Base-by-base conservation (phyloP, 768 basidiomycete species). In the Tulasnella sp. region DNA sequence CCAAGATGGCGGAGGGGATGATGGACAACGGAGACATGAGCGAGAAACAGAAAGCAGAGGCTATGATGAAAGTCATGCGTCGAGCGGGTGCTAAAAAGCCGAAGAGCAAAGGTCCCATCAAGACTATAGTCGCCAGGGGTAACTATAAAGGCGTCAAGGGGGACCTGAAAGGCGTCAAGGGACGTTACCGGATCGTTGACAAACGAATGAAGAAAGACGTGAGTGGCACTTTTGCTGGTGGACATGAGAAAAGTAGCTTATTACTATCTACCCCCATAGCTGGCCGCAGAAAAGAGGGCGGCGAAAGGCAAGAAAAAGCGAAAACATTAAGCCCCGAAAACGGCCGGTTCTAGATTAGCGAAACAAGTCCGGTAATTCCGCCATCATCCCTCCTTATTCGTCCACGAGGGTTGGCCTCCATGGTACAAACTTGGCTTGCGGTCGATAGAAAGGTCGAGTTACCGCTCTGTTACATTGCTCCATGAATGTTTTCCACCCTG, bases 111-210 rank as follows among this genome's bases (percentile, higher is more conserved):
- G 92, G 92, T 31, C 86, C 88, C 81, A 86, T 96, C 81, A 95
- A 95, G 85, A 85, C 98, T 12, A 91, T 99, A 34, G 97, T 99
- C 12, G 97, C 97, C 2, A 95, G 93, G 84, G 98, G 97, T 72
- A 88, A 89, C 7, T 93, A 97, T 84, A 95, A 90, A 83, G 98
- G 96, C 71, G 84, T 97, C 79, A 93, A 96, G 86, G 98, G 97
- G 21, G 86, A 98, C 75, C 97, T 98, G 38, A 97, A 93, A 84
- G 98, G 98, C 81, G 92, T 98, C 80, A 98, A 98, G 86, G 98
- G 97, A 42, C 90, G 94, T 73, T 99, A 98, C 85, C 87, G 92
- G 52, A 98, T 98, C 95, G 95, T 97, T 0, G 97, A 98, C 85
- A 87, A 95, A 5, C 88, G 97, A 82, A 96, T 96, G 93, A 94